Conservation (phyloP, 2,329 filamentous ascomycete species). For the Blastomyces gilchristii region DNA sequence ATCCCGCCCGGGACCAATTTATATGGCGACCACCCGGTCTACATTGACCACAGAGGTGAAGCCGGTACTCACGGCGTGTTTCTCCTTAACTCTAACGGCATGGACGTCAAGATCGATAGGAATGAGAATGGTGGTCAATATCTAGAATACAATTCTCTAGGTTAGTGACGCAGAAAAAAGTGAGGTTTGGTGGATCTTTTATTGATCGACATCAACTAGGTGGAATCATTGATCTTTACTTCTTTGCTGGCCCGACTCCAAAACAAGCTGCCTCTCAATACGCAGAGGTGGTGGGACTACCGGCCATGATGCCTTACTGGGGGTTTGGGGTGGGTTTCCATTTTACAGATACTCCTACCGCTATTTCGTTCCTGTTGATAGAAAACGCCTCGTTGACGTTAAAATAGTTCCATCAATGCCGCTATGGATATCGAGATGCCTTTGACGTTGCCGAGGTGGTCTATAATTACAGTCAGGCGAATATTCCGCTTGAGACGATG, state of each 20-base stretch:
- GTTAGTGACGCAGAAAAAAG: background rate
- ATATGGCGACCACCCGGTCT: slow-evolving; percentile 59
- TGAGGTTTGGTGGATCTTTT: background rate
- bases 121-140: slow-evolving; percentile 51
- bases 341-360: background rate
- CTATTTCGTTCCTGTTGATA: background rate
- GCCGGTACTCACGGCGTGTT: slow-evolving; percentile 52
- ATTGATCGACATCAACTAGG: slow-evolving; percentile 30
- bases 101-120: slow-evolving; percentile 60
- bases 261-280: slow-evolving; percentile 48
- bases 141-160: slow-evolving; percentile 61
- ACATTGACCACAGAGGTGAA: slow-evolving; percentile 52
- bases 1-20: slow-evolving; percentile 51
- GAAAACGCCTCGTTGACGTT: slow-evolving; percentile 1
- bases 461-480: slow-evolving; percentile 24
- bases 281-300: slow-evolving; percentile 41
- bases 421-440: slow-evolving; percentile 47
- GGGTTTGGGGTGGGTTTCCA: slow-evolving; percentile 39
- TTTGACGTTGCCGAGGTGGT: slow-evolving; percentile 27
- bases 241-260: slow-evolving; percentile 46
- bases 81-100: slow-evolving; percentile 56
- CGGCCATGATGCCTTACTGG: slow-evolving; percentile 52
- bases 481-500: slow-evolving; percentile 27
- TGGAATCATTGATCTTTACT: slow-evolving; percentile 60
- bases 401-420: slow-evolving; percentile 42